Evolutionary conservation across 768 basidiomycete species (phyloP), one percentile per base, ranked within the genome.

Genomic region (Piloderma croceum): DNA sequence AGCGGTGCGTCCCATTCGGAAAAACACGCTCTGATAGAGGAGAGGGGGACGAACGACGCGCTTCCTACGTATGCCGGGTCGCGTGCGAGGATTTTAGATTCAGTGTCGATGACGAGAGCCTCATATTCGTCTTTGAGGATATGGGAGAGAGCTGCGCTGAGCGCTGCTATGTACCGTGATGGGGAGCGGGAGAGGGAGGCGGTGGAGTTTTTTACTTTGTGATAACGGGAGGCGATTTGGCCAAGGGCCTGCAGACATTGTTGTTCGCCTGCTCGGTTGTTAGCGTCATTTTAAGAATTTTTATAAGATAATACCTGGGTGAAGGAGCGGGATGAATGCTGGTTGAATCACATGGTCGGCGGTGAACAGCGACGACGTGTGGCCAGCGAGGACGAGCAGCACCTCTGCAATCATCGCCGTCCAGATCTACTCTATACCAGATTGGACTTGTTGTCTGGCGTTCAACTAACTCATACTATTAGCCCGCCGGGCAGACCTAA

Each of bases 1-100:
- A 96, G 67, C 11, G 90, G 90, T 6, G 86, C 82, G 50, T 90
- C 87, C 92, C 92, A 96, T 59, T 78, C 77, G 6, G 86, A 76
- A 59, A 94, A 92, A 13, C 74, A 77, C 9, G 92, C 87, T 39
- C 85, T 78, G 44, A 96, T 63, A 5, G 82, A 81, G 0, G 91
- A 87, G 23, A 96, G 67, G 3, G 91, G 90, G 4, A 96, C 90
- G 55, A 85, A 91, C 4, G 84, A 82, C 7, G 80, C 79, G 42
- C 73, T 73, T n/a, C 77, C 84, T 24, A 93, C 90, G 19, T 91
- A 71, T 38, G 67, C 73, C 11, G 82, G 69, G 55, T 93, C 90
- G 34, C 83, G 78, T 25, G 65, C 68, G 25, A 96, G 70, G 19
- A 94, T 71, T 53, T 79, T 87, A 17, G 79, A 77, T 56, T 94